Conservation (phyloP, 2,329 filamentous ascomycete species). For the Penicillium griseofulvum region DNA sequence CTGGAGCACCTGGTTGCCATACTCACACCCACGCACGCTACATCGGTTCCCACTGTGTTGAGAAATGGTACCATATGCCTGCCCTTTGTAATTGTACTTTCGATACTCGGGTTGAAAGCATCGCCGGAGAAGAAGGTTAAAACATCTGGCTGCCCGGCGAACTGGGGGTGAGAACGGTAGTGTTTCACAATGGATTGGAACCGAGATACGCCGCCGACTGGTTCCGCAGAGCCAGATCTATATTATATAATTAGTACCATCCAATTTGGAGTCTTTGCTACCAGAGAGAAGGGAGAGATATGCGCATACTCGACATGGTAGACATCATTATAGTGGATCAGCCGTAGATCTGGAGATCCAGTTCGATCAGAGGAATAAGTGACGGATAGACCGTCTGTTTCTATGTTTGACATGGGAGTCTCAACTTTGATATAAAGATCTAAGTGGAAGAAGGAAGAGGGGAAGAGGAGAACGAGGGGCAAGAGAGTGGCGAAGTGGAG, state of each 20-base stretch:
- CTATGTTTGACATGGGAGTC: slow-evolving; percentile 27
- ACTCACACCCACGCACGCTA: slow-evolving; percentile 77
- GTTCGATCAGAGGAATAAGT: slow-evolving; percentile 45
- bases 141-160: slow-evolving; percentile 61
- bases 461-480: not conserved
- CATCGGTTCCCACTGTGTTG: slow-evolving; percentile 73
- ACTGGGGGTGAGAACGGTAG: slow-evolving; percentile 65
- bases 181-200: slow-evolving; percentile 77
- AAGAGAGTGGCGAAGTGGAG: not conserved
- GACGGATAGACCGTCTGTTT: slow-evolving; percentile 38
- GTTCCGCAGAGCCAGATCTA: slow-evolving; percentile 67
- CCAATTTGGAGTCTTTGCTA: not conserved
- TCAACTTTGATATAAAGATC: not conserved
- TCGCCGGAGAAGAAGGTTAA: slow-evolving; percentile 87
- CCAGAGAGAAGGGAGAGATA: not conserved
- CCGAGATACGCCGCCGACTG: slow-evolving; percentile 74
- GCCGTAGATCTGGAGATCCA: slow-evolving; percentile 66
- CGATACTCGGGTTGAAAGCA: slow-evolving; percentile 86
- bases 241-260: slow-evolving; percentile 23
- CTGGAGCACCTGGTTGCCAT: slow-evolving; percentile 2
- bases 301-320: slow-evolving; percentile 72
- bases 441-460: not conserved
- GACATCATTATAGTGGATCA: slow-evolving; percentile 91
- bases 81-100: slow-evolving; percentile 87
- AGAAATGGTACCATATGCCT: slow-evolving; percentile 84